Evolutionary conservation across 2,329 filamentous ascomycete species (phyloP).

Genomic region (Arthrobotrys sinensis): DNA sequence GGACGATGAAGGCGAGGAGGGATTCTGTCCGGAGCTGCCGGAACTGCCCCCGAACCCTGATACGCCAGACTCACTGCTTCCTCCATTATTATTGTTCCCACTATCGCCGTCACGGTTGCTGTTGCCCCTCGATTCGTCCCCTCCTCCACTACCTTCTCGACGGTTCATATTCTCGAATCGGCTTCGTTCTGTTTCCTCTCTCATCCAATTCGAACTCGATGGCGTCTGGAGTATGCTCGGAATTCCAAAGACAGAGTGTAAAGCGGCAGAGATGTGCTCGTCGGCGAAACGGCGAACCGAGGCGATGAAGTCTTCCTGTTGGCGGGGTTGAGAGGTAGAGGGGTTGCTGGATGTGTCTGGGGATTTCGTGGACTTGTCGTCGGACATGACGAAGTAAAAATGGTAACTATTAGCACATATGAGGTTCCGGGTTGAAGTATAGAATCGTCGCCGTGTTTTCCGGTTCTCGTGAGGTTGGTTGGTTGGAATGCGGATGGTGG

Average conservation of each 20-base stretch:
- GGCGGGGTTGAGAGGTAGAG: constrained; percentile 39
- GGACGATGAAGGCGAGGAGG: constrained; percentile 43
- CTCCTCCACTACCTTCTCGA: constrained; percentile 35
- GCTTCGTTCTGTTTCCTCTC: constrained; percentile 59
- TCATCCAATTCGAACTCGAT: constrained; percentile 61
- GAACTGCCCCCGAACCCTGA: constrained; percentile 49
- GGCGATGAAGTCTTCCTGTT: constrained; percentile 61
- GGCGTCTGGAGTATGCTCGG: constrained; percentile 63
- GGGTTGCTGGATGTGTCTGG: constrained; percentile 28
- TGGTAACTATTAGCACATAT: background rate
- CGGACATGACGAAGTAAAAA: constrained; percentile 50
- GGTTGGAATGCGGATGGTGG: constrained; percentile 1
- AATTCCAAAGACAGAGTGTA: constrained; percentile 64
- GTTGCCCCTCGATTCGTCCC: constrained; percentile 29
- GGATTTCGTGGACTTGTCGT: constrained; percentile 54
- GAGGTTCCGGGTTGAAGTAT: background rate
- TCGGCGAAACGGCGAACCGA: constrained; percentile 64
- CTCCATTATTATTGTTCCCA: constrained; percentile 23
- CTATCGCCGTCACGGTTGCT: constrained; percentile 25
- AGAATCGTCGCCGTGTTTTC: background rate
- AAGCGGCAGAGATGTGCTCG: constrained; percentile 62
- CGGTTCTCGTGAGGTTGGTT: background rate
- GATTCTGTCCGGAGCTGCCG: constrained; percentile 41
- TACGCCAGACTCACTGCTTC: constrained; percentile 28
- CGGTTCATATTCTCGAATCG: constrained; percentile 45